phyloP scores from a whole-genome alignment of 768 basidiomycete species.

The Boletus bicolor region DNA sequence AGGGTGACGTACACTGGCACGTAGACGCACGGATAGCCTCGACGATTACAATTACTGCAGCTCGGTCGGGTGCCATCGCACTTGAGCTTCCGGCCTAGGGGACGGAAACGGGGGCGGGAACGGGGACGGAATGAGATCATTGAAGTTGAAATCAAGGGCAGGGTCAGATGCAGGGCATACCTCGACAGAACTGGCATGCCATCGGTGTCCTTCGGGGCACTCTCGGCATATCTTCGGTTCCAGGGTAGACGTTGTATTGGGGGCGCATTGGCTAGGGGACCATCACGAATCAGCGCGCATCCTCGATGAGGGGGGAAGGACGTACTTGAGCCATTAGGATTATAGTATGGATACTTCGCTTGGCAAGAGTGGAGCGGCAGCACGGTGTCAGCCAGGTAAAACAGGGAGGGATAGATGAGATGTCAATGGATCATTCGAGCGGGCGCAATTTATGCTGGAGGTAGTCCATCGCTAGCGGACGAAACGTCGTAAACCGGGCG shows the following conservation, averaged over 20 bases:
- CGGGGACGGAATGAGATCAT: background rate
- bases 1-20: constrained; percentile 57
- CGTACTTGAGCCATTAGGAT: constrained; percentile 27
- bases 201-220: constrained; percentile 54
- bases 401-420: constrained; percentile 12
- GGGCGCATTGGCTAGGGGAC: constrained; percentile 12
- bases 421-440: background rate
- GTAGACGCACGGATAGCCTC: constrained; percentile 58
- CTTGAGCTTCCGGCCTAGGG: constrained; percentile 64
- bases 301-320: background rate
- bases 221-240: constrained; percentile 24
- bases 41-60: constrained; percentile 63
- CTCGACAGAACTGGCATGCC: constrained; percentile 75
- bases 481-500: constrained; percentile 28
- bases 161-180: constrained; percentile 30
- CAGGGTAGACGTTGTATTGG: constrained; percentile 12
- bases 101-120: background rate
- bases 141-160: background rate
- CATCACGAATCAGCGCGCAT: background rate
- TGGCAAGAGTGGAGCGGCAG: background rate
- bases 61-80: constrained; percentile 64
- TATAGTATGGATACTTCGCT: background rate
- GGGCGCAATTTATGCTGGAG: constrained; percentile 31
- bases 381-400: background rate
- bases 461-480: constrained; percentile 22